These are phyloP conservation scores for Sporothrix sp. DNA, from an alignment of 2,329 filamentous ascomycete species.

Conservation along the genomic window DNA sequence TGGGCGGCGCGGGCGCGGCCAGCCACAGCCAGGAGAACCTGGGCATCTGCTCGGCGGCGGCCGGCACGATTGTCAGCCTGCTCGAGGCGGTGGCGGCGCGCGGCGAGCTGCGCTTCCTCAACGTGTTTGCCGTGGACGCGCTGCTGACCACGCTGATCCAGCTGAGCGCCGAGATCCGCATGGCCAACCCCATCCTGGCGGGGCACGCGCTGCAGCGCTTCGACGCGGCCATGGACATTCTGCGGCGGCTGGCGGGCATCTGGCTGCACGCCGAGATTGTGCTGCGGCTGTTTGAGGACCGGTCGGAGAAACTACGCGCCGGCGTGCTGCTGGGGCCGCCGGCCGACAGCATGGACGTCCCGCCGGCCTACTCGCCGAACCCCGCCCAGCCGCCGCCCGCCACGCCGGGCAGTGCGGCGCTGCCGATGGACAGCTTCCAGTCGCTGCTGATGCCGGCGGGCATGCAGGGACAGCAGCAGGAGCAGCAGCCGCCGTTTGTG, in stretches of 20 bases:
- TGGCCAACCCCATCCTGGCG: constrained; percentile 19
- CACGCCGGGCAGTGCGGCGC: background rate
- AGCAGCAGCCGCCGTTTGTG: constrained; percentile 5
- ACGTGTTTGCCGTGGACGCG: constrained; percentile 10
- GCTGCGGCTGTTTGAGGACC: constrained; percentile 24
- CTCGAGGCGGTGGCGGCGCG: background rate
- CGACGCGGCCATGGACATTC: constrained; percentile 17
- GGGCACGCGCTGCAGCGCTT: constrained; percentile 18
- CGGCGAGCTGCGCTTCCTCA: constrained; percentile 6
- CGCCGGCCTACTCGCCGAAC: background rate
- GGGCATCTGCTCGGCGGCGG: constrained; percentile 7
- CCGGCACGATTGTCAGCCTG: background rate
- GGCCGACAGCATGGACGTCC: background rate
- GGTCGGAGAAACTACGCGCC: constrained; percentile 2
- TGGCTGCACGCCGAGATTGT: constrained; percentile 20
- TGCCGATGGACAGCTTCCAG: constrained; percentile 5
- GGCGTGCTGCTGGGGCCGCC: constrained; percentile 6
- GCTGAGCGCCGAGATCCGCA: constrained; percentile 19
- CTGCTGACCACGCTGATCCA: constrained; percentile 16
- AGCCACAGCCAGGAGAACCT: constrained; percentile 11
- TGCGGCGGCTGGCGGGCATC: constrained; percentile 17
- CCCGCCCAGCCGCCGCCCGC: background rate
- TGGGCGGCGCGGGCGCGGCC: background rate
- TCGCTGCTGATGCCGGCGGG: background rate
- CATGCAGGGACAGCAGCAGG: background rate